Base-by-base conservation (phyloP, 1,139 yeast genomes). In the Debaryomycetaceae sp. region DNA sequence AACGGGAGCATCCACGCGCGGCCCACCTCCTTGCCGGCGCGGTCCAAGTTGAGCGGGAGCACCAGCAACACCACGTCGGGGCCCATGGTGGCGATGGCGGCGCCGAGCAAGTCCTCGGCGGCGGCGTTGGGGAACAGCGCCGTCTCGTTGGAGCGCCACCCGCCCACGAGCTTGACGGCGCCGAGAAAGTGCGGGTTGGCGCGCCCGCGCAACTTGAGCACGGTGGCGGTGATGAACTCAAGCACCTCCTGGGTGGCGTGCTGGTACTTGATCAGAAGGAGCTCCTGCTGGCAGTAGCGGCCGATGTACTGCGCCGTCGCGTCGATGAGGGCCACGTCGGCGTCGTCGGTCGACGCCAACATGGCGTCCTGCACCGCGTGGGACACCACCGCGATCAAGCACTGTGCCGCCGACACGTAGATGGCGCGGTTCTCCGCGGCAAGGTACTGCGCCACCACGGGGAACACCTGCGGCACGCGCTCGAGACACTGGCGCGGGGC, bases 1-100 rank as follows among this genome's bases (percentile, higher is more conserved):
- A 93, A 55, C n/a, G 98, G 98, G 40, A 91, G 70, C 45, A 91
- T 52, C 97, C 97, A 91, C 29, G 96, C 96, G 55, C 97, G 76
- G 30, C 95, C 95, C 15, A 83, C 73, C 28, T 64, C 58, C 25
- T 58, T 58, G 8, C 48, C 38, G 10, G 22, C 14, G 8, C 24
- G 15, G 13, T 61, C 60, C 46, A 91, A 67, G 49, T 89, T 86
- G 50, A 91, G 67, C 7, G 98, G 98, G 27, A 91, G 67, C 6
- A 74, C 64, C 31, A 75, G 59, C 38, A 91, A 62, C 3, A 91
- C 91, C 5, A 69, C 76, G 46, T 83, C 93, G 4, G 97, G 96
- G 2, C 98, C 98, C 55, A 89, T 56, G 6, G 81, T 75, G 3
- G 84, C 56, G 32, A 91, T 76, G 2, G 91, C 86, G 21, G 89